Evolutionary conservation across 495 filamentous ascomycete species (phyloP), one percentile per base, ranked within the genome.

Genomic region (Trichoderma gamsii): DNA sequence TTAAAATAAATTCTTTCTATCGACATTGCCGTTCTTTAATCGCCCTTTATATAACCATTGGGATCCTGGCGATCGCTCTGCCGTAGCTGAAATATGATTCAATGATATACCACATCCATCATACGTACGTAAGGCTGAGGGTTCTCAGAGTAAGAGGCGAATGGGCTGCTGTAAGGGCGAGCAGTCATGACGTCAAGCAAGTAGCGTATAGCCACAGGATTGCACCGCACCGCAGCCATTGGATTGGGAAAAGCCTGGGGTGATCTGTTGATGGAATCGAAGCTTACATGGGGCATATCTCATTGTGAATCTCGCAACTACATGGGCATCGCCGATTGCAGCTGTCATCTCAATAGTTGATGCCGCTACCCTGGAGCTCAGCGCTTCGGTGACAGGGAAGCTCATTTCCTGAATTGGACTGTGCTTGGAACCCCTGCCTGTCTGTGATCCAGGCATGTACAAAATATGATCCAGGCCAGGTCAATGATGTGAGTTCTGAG

Each of bases 41-140:
- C 51, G 8, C 51, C 4, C n/a, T n/a, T 56, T 56, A 21, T 56
- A 56, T 56, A 56, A 21, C 15, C 16, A 7, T 4, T 23, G 1
- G 51, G 13, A 16, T 25, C 1, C 49, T 13, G 49, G 49, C 18
- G n/a, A 52, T 7, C 49, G 1, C 6, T n/a, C 6, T 52, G 49
- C 49, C 15, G 6, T 52, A 21, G 49, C 29, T 29, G 29, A 1
- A 1, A 29, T 29, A 29, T 29, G n/a, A n/a, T 56, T 56, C 51
- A 27, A 61, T 61, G 25, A 15, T 61, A 29, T 18, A 32, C 56
- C 56, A 61, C 56, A 61, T 61, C 12, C 56, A 61, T 61, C 56
- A 61, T 61, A 61, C 3, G 16, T 29, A 61, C 56, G 56, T 61
- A 61, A 46, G 21, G n/a, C 13, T 15, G 11, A 25, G 25, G 15